Evolutionary conservation across 192 early-diverging fungal genomes (phyloP).

Genomic region (Entophlyctis luteolus): DNA sequence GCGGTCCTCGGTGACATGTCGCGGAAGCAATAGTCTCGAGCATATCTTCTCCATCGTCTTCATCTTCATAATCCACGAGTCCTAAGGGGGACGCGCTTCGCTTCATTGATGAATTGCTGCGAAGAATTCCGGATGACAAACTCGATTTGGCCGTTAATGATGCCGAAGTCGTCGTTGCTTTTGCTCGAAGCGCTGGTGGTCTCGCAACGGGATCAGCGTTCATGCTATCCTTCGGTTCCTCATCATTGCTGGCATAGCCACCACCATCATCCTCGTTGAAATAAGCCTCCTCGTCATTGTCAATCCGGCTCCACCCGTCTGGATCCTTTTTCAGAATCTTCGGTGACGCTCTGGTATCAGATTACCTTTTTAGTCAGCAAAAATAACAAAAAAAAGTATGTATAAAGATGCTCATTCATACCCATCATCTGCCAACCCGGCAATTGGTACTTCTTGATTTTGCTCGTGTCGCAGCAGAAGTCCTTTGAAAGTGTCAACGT

Average conservation of each 20-base stretch:
- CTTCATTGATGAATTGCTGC: not conserved
- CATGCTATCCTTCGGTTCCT: not conserved
- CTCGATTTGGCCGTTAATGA: not conserved
- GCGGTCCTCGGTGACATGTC: no score
- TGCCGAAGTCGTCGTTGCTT: not conserved
- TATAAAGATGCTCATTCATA: constrained; percentile 11
- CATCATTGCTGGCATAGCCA: no score
- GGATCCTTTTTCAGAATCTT: constrained; percentile 10
- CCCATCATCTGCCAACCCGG: constrained; percentile 23
- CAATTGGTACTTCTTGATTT: constrained; percentile 49
- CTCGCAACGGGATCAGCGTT: not conserved
- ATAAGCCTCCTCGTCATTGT: constrained; percentile 80
- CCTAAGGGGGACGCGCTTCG: constrained; percentile 23
- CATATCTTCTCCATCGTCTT: constrained; percentile 29
- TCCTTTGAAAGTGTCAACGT: constrained; percentile 59
- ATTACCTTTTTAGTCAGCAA: no score
- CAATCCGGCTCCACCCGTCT: constrained; percentile 48
- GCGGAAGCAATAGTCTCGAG: no score
- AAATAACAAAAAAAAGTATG: not conserved
- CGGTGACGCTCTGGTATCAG: no score
- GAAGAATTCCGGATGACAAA: not conserved
- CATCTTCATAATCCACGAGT: constrained; percentile 23
- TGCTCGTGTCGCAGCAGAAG: constrained; percentile 62
- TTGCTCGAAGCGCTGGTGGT: not conserved
- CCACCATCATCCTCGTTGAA: constrained; percentile 61